phyloP scores from a whole-genome alignment of 83 land plant genomes.

The Isoetes engelmannii region DNA sequence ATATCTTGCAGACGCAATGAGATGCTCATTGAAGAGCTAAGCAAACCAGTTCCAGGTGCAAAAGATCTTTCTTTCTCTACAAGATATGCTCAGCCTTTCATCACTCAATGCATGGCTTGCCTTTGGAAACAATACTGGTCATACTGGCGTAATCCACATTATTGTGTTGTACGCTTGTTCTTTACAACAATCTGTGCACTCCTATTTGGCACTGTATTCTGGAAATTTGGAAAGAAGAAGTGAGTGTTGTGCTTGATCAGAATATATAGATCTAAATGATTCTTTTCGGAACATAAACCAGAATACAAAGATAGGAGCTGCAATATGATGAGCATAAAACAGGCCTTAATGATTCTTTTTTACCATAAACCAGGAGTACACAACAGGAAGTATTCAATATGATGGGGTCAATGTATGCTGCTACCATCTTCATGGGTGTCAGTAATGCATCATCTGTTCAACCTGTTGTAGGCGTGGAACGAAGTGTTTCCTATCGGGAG shows the following conservation, averaged over 20 bases:
- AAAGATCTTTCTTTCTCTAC: constrained; percentile 28
- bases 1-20: constrained; percentile 28
- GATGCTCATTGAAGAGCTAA: constrained; percentile 30
- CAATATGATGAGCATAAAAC: too few species aligned
- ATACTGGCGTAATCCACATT: constrained; percentile 32
- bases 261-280: too few species aligned
- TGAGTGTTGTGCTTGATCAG: not conserved
- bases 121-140: constrained; percentile 34
- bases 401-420: constrained; percentile 73
- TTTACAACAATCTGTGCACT: constrained; percentile 27
- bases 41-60: constrained; percentile 22
- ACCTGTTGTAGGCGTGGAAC: constrained; percentile 59
- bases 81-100: constrained; percentile 13
- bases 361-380: constrained; percentile 47
- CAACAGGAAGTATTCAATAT: constrained; percentile 58
- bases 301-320: too few species aligned
- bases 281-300: too few species aligned
- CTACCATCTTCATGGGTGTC: constrained; percentile 62
- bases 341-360: too few species aligned
- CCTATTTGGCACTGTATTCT: constrained; percentile 28
- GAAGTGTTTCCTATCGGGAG: constrained; percentile 74
- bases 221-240: constrained; percentile 23
- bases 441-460: constrained; percentile 62
- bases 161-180: constrained; percentile 26
- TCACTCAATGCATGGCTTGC: constrained; percentile 24